These are phyloP conservation scores for Elongisporangium senticosum DNA, from an alignment of 352 stramenopile species.

Conservation along the genomic window DNA sequence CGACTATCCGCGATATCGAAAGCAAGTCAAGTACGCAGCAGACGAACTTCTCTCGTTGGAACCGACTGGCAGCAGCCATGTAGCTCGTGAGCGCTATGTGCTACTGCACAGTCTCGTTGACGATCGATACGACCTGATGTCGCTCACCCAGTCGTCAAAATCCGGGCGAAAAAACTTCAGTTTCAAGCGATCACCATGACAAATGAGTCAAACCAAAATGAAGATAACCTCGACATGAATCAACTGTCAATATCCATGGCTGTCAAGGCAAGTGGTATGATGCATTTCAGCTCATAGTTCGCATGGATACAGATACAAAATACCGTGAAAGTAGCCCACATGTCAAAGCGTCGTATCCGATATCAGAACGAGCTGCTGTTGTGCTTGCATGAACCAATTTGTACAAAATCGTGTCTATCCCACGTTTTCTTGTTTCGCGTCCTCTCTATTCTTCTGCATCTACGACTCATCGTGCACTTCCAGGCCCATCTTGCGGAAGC, in stretches of 20 bases:
- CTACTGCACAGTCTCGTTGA: constrained; percentile 80
- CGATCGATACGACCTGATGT: constrained; percentile 86
- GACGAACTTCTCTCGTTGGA: constrained; percentile 67
- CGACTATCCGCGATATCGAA: constrained; percentile 68
- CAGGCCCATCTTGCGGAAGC: constrained; percentile 67
- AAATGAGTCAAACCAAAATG: neutral
- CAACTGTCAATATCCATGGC: too few relatives aligned
- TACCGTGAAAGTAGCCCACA: too few relatives aligned
- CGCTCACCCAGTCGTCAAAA: constrained; percentile 46
- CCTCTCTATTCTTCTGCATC: neutral
- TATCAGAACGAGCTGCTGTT: neutral
- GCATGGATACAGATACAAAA: too few relatives aligned
- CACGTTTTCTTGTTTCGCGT: neutral
- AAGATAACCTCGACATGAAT: neutral
- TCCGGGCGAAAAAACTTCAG: constrained; percentile 18
- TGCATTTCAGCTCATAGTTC: too few relatives aligned
- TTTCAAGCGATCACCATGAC: neutral
- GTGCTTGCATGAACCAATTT: neutral
- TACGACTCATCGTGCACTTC: constrained; percentile 45
- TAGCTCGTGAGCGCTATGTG: constrained; percentile 62
- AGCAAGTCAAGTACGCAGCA: constrained; percentile 75
- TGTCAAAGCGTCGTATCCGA: too few relatives aligned
- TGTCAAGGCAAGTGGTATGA: neutral
- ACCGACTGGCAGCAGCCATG: constrained; percentile 33
- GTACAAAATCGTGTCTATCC: neutral